These are phyloP conservation scores for Alloteropsis angusta DNA, from an alignment of 202 grass and related monocot genomes.

Conservation along the genomic window DNA sequence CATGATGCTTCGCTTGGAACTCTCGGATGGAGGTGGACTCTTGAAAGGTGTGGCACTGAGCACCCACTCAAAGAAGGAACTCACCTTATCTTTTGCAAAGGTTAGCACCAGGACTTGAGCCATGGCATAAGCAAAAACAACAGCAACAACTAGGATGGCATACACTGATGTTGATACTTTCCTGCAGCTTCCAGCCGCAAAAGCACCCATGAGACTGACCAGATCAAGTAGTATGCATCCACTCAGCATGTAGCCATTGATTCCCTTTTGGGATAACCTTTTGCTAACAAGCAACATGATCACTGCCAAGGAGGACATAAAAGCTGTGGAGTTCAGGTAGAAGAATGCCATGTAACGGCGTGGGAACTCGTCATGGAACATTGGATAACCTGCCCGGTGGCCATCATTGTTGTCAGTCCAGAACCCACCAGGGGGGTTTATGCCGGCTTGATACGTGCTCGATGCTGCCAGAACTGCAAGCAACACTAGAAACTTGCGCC, in stretches of 20 bases:
- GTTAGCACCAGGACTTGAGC: slow-evolving; percentile 16
- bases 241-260: slow-evolving; percentile 28
- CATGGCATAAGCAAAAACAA: slow-evolving; percentile 38
- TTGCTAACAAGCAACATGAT: slow-evolving; percentile 63
- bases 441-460: slow-evolving; percentile 51
- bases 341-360: slow-evolving; percentile 45
- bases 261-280: slow-evolving; percentile 26
- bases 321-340: slow-evolving; percentile 54
- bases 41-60: slow-evolving; percentile 11
- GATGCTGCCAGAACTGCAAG: slow-evolving; percentile 55
- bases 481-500: slow-evolving; percentile 48
- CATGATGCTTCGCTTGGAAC: background rate
- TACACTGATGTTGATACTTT: slow-evolving; percentile 31
- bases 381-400: slow-evolving; percentile 33
- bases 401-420: slow-evolving; percentile 28
- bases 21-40: background rate
- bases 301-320: slow-evolving; percentile 54
- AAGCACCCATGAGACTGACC: slow-evolving; percentile 66
- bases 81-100: slow-evolving; percentile 15
- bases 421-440: slow-evolving; percentile 62
- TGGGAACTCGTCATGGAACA: slow-evolving; percentile 42
- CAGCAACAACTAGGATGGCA: slow-evolving; percentile 37
- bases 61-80: background rate
- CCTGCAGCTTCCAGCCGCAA: slow-evolving; percentile 48
- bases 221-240: slow-evolving; percentile 43